A percentile compares a stretch with the other conserved stretches of the same genome.
phyloP scores from a whole-genome alignment of 2,329 filamentous ascomycete genomes.

The Exophiala sideris region DNA sequence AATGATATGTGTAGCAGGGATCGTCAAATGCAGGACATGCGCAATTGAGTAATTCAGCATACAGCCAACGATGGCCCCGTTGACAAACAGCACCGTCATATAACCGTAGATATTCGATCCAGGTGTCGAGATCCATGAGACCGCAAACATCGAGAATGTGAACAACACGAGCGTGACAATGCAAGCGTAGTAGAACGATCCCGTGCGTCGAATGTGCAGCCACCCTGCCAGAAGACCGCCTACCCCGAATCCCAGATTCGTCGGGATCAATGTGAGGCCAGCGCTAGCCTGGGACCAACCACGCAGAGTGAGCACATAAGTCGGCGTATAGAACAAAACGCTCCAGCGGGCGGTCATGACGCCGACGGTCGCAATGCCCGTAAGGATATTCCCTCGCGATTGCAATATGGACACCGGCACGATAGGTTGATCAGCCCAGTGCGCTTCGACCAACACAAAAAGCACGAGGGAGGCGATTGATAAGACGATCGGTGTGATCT shows the following conservation, averaged over 20 bases:
- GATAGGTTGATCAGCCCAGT: constrained; percentile 65
- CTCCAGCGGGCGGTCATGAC: constrained; percentile 80
- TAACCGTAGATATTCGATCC: constrained; percentile 52
- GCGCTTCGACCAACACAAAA: constrained; percentile 62
- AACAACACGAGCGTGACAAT: constrained; percentile 63
- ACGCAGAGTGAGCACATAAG: constrained; percentile 74
- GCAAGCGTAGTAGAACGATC: constrained; percentile 68
- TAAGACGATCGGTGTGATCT: constrained; percentile 57
- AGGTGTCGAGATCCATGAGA: constrained; percentile 57
- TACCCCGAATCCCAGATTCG: constrained; percentile 72
- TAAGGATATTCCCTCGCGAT: constrained; percentile 67
- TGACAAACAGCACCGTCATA: constrained; percentile 54
- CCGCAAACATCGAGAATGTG: constrained; percentile 54
- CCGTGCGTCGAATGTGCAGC: constrained; percentile 69
- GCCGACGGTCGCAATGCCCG: constrained; percentile 70
- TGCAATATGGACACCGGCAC: constrained; percentile 69
- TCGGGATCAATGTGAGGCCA: constrained; percentile 74
- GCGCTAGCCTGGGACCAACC: constrained; percentile 66
- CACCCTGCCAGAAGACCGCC: constrained; percentile 71
- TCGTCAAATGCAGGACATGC: constrained; percentile 71
- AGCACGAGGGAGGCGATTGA: constrained; percentile 57
- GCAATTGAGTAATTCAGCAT: constrained; percentile 77
- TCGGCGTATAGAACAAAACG: constrained; percentile 75
- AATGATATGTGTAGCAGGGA: constrained; percentile 66
- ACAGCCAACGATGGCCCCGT: constrained; percentile 70